Conservation (phyloP, 1,284 basidiomycete genomes). For the Naganishia albida region DNA sequence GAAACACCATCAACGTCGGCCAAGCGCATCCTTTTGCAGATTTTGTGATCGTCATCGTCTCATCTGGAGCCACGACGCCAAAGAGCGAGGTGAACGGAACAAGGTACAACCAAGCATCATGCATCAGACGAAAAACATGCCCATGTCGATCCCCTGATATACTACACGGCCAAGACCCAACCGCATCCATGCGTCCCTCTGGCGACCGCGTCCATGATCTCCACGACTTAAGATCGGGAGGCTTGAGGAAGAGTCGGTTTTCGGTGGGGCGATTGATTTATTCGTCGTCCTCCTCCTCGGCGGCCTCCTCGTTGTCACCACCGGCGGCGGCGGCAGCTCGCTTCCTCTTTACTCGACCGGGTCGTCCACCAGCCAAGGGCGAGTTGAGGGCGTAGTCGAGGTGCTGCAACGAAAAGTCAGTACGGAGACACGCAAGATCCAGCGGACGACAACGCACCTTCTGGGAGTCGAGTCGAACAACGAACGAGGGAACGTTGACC, state of each 20-base stretch:
- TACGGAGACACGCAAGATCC: constrained; percentile 1
- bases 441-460: constrained; percentile 57
- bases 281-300: constrained; percentile 81
- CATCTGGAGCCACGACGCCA: constrained; percentile 17
- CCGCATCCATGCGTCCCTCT: neutral
- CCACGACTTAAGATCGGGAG: constrained; percentile 7
- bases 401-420: constrained; percentile 60
- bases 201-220: constrained; percentile 2
- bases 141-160: constrained; percentile 1
- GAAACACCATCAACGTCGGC: too few relatives aligned
- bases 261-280: constrained; percentile 35
- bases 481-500: constrained; percentile 98
- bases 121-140: constrained; percentile 16
- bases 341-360: constrained; percentile 99
- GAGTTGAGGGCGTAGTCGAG: constrained; percentile 98
- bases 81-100: constrained; percentile 1
- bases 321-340: constrained; percentile 89
- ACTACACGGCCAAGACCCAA: constrained; percentile 4
- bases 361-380: constrained; percentile 94
- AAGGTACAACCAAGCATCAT: constrained; percentile 27
- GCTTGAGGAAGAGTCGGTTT: neutral
- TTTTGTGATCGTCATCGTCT: constrained; percentile 30
- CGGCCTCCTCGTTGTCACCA: constrained; percentile 86
- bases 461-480: constrained; percentile 95
- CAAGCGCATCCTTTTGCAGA: neutral